Conservation (phyloP, 306 rosid genomes). For the Luffa acutangula region DNA sequence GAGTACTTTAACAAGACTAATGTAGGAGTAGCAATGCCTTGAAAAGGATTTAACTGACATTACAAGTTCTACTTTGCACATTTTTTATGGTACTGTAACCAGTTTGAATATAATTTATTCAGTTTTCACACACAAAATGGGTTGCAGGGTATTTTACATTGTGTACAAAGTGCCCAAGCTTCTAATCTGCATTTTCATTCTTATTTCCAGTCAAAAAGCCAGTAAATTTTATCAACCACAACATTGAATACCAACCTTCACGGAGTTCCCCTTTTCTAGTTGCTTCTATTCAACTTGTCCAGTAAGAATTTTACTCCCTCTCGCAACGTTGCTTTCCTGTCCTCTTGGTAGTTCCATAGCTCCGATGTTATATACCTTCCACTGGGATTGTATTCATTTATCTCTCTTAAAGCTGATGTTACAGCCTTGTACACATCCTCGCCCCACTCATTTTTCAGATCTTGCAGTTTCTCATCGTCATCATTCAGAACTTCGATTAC, state of each 20-base stretch:
- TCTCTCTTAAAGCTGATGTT: constrained; percentile 33
- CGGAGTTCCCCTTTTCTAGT: constrained; percentile 1
- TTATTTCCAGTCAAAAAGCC: background rate
- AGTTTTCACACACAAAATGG: background rate
- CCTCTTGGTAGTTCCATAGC: constrained; percentile 41
- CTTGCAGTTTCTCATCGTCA: constrained; percentile 34
- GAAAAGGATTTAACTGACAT: background rate
- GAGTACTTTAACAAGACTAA: background rate
- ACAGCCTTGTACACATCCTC: constrained; percentile 35
- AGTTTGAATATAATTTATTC: background rate
- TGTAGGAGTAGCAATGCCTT: background rate
- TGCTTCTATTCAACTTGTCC: constrained; percentile 9
- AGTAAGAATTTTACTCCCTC: constrained; percentile 20
- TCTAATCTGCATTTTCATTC: background rate
- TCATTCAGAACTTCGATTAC: constrained; percentile 28
- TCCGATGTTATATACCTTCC: constrained; percentile 45
- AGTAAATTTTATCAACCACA: background rate
- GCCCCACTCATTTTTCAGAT: constrained; percentile 29
- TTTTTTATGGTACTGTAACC: background rate
- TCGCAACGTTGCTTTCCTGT: constrained; percentile 30
- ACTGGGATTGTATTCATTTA: constrained; percentile 53
- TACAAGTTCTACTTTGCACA: background rate
- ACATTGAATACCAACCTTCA: constrained; percentile 13
- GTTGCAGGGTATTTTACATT: background rate
- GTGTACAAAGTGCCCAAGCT: background rate